Conservation (phyloP, 306 rosid species). For the Dalbergia cochinchinensis region DNA sequence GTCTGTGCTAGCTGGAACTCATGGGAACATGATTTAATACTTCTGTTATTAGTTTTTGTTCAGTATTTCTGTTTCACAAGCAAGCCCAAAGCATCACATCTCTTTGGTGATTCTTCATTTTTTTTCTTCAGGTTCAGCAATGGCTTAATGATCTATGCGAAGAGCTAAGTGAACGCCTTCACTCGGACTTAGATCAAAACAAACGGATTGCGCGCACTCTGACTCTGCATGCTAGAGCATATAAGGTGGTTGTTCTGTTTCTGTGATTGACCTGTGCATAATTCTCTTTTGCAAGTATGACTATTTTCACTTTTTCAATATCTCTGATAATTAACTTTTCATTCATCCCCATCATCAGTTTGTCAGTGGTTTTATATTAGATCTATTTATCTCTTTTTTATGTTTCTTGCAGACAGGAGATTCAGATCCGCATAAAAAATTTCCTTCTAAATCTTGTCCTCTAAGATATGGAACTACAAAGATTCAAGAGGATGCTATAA, state of each 20-base stretch:
- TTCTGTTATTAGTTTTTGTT: neutral
- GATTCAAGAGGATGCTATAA: constrained; percentile 93
- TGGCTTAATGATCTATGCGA: constrained; percentile 91
- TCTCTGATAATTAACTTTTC: constrained; percentile 22
- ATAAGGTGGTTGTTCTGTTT: constrained; percentile 59
- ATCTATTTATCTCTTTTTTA: constrained; percentile 41
- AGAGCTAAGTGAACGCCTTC: constrained; percentile 86
- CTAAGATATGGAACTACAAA: constrained; percentile 83
- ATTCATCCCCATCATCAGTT: constrained; percentile 4
- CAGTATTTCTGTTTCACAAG: neutral
- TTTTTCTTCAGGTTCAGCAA: constrained; percentile 71
- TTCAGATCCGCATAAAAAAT: constrained; percentile 75
- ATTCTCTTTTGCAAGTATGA: constrained; percentile 29
- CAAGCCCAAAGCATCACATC: constrained; percentile 15
- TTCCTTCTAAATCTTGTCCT: constrained; percentile 95
- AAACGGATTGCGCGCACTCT: constrained; percentile 87
- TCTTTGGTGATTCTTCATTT: constrained; percentile 33
- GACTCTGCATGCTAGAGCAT: constrained; percentile 82
- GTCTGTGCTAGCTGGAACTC: constrained; percentile 35
- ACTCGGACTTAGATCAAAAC: constrained; percentile 78
- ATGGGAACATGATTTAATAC: neutral
- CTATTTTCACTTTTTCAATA: constrained; percentile 21
- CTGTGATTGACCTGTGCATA: constrained; percentile 32
- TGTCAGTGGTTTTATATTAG: constrained; percentile 13
- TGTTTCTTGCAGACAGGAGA: constrained; percentile 67